Evolutionary conservation across 768 basidiomycete genomes (phyloP), one percentile per base, ranked within the genome.

Genomic region (Boletus reticulatus): DNA sequence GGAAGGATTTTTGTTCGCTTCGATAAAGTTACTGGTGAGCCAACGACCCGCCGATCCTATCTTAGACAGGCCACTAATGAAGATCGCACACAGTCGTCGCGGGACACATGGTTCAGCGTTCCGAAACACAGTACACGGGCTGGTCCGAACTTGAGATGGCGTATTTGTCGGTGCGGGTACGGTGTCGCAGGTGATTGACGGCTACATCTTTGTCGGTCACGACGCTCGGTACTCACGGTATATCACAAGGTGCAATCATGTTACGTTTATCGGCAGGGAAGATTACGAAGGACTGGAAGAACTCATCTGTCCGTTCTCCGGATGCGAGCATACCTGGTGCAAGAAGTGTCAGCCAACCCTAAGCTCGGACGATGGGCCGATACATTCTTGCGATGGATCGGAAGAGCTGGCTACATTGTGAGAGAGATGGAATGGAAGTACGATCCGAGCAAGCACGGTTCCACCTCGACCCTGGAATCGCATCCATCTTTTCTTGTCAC

Each of bases 271-370:
- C 13, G 83, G 81, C 63, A 76, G 73, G 41, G 60, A 64, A n/a
- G 80, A 83, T 32, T 77, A 80, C 53, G 71, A 74, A 24, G 63
- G 64, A 27, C 56, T 61, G 1, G 71, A 73, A 24, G 71, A 77
- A 45, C 61, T 87, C n/a, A 59, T 61, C 13, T 87, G 85, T 59
- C 83, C 83, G 1, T 60, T 77, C 39, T 74, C 72, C 0, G 64
- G 63, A n/a, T 87, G 85, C 57, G 61, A 62, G 12, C 71, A 82
- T 60, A 72, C 70, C 31, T 87, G 84, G 85, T 87, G 85, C 69
- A 86, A n/a, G n/a, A n/a, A n/a, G n/a, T n/a, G n/a, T n/a, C n/a
- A 77, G 42, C 79, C 81, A 52, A 42, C 61, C 53, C 47, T 74
- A 34, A 53, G 2, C 22, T 22, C 60, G 1, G 24, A 65, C 12